phyloP scores from a whole-genome alignment of 768 basidiomycete genomes.

The Asterophora parasitica region DNA sequence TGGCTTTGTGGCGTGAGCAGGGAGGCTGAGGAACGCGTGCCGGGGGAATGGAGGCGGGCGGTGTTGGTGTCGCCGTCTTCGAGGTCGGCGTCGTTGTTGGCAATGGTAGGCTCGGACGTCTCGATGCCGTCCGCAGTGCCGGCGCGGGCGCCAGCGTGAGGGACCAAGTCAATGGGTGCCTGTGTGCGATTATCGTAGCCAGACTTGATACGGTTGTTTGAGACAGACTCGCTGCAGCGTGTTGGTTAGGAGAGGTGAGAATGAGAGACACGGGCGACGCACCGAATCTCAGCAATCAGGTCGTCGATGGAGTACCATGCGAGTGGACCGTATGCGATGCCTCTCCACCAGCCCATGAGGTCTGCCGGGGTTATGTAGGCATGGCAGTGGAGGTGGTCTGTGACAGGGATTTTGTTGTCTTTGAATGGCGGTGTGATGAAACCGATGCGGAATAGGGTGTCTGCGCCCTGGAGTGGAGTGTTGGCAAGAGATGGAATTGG shows the following conservation, averaged over 20 bases:
- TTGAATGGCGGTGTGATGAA: constrained; percentile 78
- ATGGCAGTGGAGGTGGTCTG: constrained; percentile 75
- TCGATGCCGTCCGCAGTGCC: constrained; percentile 65
- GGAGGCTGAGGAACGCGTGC: constrained; percentile 20
- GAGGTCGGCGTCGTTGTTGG: constrained; percentile 35
- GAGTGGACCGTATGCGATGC: constrained; percentile 58
- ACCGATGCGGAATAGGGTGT: constrained; percentile 54
- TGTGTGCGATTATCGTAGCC: constrained; percentile 53
- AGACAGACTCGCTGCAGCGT: constrained; percentile 59
- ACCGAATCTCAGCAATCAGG: constrained; percentile 81
- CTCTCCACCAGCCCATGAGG: constrained; percentile 68
- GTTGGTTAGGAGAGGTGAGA: neutral
- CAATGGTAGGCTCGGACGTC: constrained; percentile 49
- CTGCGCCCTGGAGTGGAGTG: constrained; percentile 26
- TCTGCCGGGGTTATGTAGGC: constrained; percentile 65
- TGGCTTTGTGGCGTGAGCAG: constrained; percentile 31
- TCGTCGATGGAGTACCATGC: constrained; percentile 78
- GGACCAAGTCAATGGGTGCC: constrained; percentile 72
- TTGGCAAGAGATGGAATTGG: constrained; percentile 12
- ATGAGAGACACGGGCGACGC: constrained; percentile 16
- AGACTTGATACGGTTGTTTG: constrained; percentile 82
- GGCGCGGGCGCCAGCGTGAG: constrained; percentile 60
- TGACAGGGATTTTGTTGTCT: constrained; percentile 74
- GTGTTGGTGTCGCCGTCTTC: constrained; percentile 35
- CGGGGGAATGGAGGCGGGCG: constrained; percentile 22